These are phyloP conservation scores for Platanthera zijinensis DNA, from an alignment of 106 monocot genomes.

Conservation along the genomic window DNA sequence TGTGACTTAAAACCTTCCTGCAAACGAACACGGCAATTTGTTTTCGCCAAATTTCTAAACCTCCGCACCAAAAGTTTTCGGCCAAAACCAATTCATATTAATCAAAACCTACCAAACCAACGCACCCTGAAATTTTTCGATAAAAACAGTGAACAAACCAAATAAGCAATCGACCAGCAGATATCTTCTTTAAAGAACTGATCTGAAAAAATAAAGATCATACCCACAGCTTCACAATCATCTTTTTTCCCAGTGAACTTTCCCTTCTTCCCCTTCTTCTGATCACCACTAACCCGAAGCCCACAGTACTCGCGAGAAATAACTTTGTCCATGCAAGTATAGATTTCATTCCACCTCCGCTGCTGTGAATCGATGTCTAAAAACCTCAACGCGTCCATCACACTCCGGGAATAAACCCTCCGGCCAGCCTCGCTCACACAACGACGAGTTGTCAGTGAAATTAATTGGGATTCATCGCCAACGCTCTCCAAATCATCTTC, in stretches of 20 bases:
- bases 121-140: background rate
- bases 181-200: background rate
- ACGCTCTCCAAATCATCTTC: background rate
- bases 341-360: constrained; percentile 40
- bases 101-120: too few relatives aligned
- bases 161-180: background rate
- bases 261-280: constrained; percentile 1
- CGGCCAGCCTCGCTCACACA: background rate
- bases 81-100: too few relatives aligned
- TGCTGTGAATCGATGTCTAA: constrained; percentile 19
- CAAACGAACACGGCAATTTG: too few relatives aligned
- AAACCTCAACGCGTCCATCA: constrained; percentile 40
- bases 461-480: background rate
- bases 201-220: background rate
- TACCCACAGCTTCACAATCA: constrained; percentile 1
- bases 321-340: constrained; percentile 11
- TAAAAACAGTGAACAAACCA: background rate
- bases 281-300: constrained; percentile 7
- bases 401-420: constrained; percentile 32
- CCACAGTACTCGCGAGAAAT: constrained; percentile 30
- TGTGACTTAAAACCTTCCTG: too few relatives aligned
- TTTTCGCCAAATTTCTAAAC: too few relatives aligned
- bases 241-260: background rate
- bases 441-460: background rate
- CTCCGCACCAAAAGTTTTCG: too few relatives aligned